phyloP scores from a whole-genome alignment of 2,329 filamentous ascomycete genomes.

The Alternaria sp. region DNA sequence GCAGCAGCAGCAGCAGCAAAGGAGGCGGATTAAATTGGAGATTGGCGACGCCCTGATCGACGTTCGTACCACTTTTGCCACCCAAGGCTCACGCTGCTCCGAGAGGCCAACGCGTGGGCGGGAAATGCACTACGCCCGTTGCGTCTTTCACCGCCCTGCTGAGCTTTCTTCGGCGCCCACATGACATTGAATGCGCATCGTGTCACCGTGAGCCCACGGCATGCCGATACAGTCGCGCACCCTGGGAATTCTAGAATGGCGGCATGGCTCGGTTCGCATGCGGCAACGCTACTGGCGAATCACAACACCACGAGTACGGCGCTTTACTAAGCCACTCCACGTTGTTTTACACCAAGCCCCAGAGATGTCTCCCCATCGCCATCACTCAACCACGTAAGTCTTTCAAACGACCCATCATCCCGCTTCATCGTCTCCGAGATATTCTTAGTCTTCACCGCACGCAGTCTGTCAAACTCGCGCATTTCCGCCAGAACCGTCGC shows the following conservation, averaged over 20 bases:
- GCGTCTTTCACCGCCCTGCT: conserved; percentile 31
- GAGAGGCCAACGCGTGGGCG: conserved; percentile 17
- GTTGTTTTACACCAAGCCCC: background rate
- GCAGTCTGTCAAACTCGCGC: background rate
- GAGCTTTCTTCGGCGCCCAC: conserved; percentile 31
- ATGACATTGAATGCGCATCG: conserved; percentile 28
- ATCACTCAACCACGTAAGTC: background rate
- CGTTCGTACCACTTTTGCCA: conserved; percentile 41
- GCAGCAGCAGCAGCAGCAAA: conserved; percentile 23
- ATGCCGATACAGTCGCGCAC: conserved; percentile 23
- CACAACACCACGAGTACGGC: conserved; percentile 13
- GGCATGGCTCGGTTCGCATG: conserved; percentile 1
- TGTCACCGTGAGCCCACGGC: conserved; percentile 34
- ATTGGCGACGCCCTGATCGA: conserved; percentile 37
- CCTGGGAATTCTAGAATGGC: conserved; percentile 6
- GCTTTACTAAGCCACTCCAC: conserved; percentile 2
- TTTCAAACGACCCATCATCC: background rate
- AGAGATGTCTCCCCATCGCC: background rate
- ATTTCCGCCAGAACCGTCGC: background rate
- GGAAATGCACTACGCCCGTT: conserved; percentile 20
- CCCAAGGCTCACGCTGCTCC: conserved; percentile 34
- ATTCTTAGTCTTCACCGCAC: background rate
- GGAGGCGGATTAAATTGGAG: conserved; percentile 45
- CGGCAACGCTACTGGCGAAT: conserved; percentile 7
- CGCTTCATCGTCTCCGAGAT: background rate